Conservation (phyloP, 2,329 filamentous ascomycete genomes). For the Hypoxylon sp. region DNA sequence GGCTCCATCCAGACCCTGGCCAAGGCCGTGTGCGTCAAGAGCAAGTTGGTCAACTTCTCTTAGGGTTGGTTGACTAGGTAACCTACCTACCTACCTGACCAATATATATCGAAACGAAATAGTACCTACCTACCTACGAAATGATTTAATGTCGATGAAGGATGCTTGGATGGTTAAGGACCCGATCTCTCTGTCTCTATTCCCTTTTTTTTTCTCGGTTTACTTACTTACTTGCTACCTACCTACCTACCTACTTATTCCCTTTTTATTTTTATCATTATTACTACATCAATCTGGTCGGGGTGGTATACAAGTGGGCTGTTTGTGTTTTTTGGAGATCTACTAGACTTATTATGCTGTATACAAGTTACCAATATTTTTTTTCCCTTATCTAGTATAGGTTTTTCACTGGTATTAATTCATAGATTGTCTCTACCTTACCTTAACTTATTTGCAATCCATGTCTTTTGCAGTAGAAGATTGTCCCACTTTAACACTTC, state of each 20-base stretch:
- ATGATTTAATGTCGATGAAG: too few relatives aligned
- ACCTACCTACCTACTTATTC: constrained; percentile 1
- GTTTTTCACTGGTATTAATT: constrained; percentile 31
- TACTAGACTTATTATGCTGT: constrained; percentile 30
- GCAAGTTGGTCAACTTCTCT: constrained; percentile 50
- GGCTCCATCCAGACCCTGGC: constrained; percentile 59
- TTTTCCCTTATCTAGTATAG: constrained; percentile 28
- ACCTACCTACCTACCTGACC: not conserved
- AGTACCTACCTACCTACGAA: too few relatives aligned
- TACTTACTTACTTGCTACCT: too few relatives aligned
- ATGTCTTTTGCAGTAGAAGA: too few relatives aligned
- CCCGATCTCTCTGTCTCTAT: too few relatives aligned
- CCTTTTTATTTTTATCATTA: not conserved
- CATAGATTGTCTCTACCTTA: constrained; percentile 22
- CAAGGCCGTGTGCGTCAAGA: constrained; percentile 58
- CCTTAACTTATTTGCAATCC: not conserved
- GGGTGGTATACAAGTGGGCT: constrained; percentile 17
- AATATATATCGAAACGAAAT: too few relatives aligned
- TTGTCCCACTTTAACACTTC: too few relatives aligned
- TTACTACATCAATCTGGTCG: not conserved
- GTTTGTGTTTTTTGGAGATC: constrained; percentile 3
- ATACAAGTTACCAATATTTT: constrained; percentile 30
- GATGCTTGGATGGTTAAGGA: too few relatives aligned
- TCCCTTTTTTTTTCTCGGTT: too few relatives aligned
- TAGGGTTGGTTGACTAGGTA: not conserved